phyloP scores from a whole-genome alignment of 768 basidiomycete species.

The Gyrodon lividus region DNA sequence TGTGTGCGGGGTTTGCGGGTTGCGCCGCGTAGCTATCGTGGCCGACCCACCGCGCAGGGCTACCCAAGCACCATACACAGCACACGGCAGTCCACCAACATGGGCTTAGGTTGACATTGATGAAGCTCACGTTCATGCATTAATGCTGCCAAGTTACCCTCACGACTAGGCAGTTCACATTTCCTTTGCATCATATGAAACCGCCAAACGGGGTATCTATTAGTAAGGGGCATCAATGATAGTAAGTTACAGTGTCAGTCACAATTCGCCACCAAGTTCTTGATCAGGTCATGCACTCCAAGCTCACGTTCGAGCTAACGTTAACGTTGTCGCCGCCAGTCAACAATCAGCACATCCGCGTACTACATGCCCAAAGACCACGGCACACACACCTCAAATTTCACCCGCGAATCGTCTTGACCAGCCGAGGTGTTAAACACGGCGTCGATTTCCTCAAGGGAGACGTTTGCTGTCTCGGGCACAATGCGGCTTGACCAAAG shows the following conservation, averaged over 20 bases:
- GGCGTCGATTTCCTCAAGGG: conserved; percentile 73
- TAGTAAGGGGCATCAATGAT: too few species aligned
- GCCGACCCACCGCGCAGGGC: too few species aligned
- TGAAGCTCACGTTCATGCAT: too few species aligned
- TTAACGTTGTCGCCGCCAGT: neutral
- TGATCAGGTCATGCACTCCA: conserved; percentile 48
- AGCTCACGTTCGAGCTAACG: conserved; percentile 56
- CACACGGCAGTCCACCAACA: too few species aligned
- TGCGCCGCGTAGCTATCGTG: too few species aligned
- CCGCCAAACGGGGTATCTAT: too few species aligned
- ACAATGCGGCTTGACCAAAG: conserved; percentile 69
- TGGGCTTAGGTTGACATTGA: too few species aligned
- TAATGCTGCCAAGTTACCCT: too few species aligned
- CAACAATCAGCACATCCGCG: neutral
- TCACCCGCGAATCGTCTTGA: conserved; percentile 49
- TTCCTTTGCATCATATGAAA: too few species aligned
- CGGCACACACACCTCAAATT: conserved; percentile 53
- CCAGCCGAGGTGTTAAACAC: conserved; percentile 63
- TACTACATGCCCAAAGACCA: neutral
- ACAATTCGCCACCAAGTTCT: conserved; percentile 29
- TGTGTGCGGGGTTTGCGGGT: too few species aligned
- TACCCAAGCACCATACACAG: too few species aligned
- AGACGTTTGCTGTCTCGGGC: conserved; percentile 76
- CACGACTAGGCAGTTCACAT: too few species aligned
- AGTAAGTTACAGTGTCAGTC: conserved; percentile 3